These are phyloP conservation scores for Apophysomyces sp. DNA, from an alignment of 371 early-diverging fungal species.

Conservation along the genomic window DNA sequence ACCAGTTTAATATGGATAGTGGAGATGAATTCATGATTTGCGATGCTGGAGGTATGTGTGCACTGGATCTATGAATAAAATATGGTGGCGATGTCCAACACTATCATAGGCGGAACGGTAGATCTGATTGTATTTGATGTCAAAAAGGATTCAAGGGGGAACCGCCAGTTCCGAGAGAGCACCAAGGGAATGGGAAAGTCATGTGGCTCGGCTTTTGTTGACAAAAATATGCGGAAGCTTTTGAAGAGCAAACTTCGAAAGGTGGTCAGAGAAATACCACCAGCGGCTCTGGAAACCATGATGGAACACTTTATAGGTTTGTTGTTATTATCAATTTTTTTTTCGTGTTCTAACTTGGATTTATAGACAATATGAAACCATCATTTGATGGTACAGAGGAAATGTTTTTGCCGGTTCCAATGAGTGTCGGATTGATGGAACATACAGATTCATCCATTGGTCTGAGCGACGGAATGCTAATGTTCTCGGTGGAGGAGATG, in stretches of 20 bases:
- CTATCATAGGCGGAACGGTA: conserved; percentile 53
- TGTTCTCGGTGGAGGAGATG: conserved; percentile 37
- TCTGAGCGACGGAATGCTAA: conserved; percentile 34
- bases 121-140: conserved; percentile 55
- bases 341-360: not conserved
- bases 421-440: conserved; percentile 43
- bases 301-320: conserved; percentile 52
- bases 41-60: conserved; percentile 55
- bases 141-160: conserved; percentile 30
- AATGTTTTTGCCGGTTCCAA: conserved; percentile 46
- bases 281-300: conserved; percentile 40
- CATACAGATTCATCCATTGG: conserved; percentile 48
- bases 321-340: not conserved
- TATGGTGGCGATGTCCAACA: not conserved
- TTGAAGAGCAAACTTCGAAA: conserved; percentile 45
- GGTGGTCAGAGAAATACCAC: conserved; percentile 32
- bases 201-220: conserved; percentile 59
- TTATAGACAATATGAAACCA: conserved; percentile 45
- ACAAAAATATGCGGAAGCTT: conserved; percentile 52
- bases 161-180: conserved; percentile 47
- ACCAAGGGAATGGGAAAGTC: conserved; percentile 56
- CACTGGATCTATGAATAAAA: not conserved
- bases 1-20: conserved; percentile 53
- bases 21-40: conserved; percentile 63
- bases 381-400: conserved; percentile 58